Base-by-base conservation (phyloP, 1,284 basidiomycete genomes). In the Sporisorium graminicola region DNA sequence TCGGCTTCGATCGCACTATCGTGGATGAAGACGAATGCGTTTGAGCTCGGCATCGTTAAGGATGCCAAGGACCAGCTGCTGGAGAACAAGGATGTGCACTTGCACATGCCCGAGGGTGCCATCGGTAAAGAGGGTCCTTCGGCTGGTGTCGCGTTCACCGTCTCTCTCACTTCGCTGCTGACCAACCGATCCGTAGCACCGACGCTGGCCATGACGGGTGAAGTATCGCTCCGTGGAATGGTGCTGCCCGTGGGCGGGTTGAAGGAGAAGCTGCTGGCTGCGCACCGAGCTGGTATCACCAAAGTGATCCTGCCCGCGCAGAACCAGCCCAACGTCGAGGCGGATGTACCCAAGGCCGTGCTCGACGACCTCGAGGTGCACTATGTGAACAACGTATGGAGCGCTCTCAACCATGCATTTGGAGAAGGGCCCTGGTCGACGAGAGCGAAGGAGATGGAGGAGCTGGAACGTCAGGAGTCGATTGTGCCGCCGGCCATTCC, bases 71-170 rank as follows among this genome's bases (percentile, higher is more conserved):
- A 92, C 74, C 91, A 92, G 82, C 92, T 95, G 85, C 87, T 98
- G 72, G 80, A 86, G 42, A 91, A 91, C 52, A 92, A 95, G 82
- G 89, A 85, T 47, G 82, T 85, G 27, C 84, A 85, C 54, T 56
- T 85, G 68, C 84, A 85, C 69, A 85, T 85, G 83, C 84, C 84
- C 22, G 84, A 85, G 46, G 96, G 96, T 6, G 93, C 93, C 66
- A 94, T 99, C 71, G 96, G 96, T 54, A 99, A 99, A 88, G 96
- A 99, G 82, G 96, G 96, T 0, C 96, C 96, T 0, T 94, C 93
- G 77, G 96, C 96, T 0, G 96, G 96, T 53, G 97, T 94, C 2
- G 96, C 96, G 0, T 92, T 99, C 51, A 86, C 95, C 56, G 91
- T 93, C 37, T 95, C 95, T 1, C 93, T 98, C 80, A 94, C 98